These are phyloP conservation scores for Inga oerstediana DNA, from an alignment of 306 rosid genomes.

Conservation along the genomic window DNA sequence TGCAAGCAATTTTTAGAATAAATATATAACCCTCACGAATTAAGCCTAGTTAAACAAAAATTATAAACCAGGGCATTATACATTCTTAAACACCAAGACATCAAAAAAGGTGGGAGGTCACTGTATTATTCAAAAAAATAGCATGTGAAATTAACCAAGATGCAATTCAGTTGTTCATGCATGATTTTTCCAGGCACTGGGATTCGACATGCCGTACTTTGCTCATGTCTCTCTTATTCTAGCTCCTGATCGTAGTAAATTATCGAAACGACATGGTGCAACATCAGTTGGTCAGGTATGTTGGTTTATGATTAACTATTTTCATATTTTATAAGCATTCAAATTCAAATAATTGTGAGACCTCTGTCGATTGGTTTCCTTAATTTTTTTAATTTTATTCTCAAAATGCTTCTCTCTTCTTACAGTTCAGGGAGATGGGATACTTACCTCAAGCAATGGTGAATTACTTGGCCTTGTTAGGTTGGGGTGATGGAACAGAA, in stretches of 20 bases:
- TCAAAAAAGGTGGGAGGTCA: not conserved
- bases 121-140: not conserved
- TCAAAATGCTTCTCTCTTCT: constrained; percentile 9
- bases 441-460: constrained; percentile 91
- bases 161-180: constrained; percentile 11
- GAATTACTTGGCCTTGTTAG: constrained; percentile 92
- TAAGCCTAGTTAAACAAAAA: not conserved
- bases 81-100: not conserved
- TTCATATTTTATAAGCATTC: not conserved
- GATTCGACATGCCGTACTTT: constrained; percentile 74
- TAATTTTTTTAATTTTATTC: constrained; percentile 10
- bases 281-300: constrained; percentile 94
- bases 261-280: constrained; percentile 98
- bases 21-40: not conserved
- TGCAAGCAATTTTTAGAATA: not conserved
- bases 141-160: constrained; percentile 25
- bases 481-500: constrained; percentile 99
- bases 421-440: constrained; percentile 97
- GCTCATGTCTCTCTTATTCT: constrained; percentile 95
- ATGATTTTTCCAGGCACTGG: constrained; percentile 67
- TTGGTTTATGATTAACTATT: constrained; percentile 16
- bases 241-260: constrained; percentile 95
- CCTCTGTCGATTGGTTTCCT: constrained; percentile 5
- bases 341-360: constrained; percentile 10
- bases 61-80: not conserved